Conservation (phyloP, 805 yeast species). For the Lachancea fermentati region DNA sequence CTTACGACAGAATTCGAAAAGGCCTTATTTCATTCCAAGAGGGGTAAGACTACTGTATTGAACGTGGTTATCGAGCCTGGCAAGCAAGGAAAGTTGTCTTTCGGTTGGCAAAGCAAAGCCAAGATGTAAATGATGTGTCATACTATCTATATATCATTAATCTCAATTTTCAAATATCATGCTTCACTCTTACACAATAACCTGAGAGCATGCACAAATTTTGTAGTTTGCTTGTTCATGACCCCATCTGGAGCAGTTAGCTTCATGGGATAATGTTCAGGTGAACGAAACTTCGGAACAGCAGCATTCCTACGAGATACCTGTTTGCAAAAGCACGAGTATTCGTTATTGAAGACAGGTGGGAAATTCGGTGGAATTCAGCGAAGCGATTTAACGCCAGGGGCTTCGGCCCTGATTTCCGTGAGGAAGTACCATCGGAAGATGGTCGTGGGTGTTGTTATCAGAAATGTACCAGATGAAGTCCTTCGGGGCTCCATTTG, state of each 20-base stretch:
- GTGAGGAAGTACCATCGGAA: slow-evolving; percentile 10
- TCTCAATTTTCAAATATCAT: neutral
- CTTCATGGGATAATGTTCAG: neutral
- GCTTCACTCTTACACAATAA: neutral
- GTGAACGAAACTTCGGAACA: slow-evolving; percentile 11
- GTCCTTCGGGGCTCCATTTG: slow-evolving; percentile 1
- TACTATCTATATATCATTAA: neutral
- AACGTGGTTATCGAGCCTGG: slow-evolving; percentile 63
- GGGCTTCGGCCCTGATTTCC: slow-evolving; percentile 6
- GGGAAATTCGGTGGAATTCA: slow-evolving; percentile 37
- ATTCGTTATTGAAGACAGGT: slow-evolving; percentile 21
- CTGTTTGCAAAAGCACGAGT: slow-evolving; percentile 8
- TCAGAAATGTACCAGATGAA: slow-evolving; percentile 26
- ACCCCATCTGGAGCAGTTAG: slow-evolving; percentile 7
- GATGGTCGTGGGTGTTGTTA: slow-evolving; percentile 21
- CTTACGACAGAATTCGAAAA: slow-evolving; percentile 32
- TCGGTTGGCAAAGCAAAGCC: slow-evolving; percentile 62
- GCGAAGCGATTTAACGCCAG: slow-evolving; percentile 13
- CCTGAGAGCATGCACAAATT: neutral
- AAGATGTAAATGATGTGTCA: slow-evolving; percentile 6
- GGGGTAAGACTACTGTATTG: slow-evolving; percentile 40
- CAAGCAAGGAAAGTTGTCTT: slow-evolving; percentile 46
- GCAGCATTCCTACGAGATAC: slow-evolving; percentile 9
- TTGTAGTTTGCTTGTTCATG: slow-evolving; percentile 1
- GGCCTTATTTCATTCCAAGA: slow-evolving; percentile 32